Conservation (phyloP, 495 filamentous ascomycete genomes). For the Penicillium canescens region DNA sequence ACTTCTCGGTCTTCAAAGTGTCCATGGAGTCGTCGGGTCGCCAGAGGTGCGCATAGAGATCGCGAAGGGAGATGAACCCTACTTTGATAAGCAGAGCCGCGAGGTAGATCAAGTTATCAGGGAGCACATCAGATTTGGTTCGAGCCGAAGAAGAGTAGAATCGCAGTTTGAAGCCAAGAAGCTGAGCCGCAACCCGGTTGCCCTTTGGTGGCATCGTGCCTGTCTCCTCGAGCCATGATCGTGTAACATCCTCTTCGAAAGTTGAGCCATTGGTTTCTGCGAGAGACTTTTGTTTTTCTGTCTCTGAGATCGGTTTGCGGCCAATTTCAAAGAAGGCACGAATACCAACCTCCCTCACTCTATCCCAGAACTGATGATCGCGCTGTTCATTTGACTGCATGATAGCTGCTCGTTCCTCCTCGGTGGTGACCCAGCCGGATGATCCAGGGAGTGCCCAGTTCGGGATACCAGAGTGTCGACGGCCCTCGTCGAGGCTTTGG, state of each 20-base stretch:
- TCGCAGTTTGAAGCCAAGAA: conserved; percentile 95
- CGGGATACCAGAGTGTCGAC: conserved; percentile 60
- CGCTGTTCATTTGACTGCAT: conserved; percentile 55
- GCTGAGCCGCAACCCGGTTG: conserved; percentile 87
- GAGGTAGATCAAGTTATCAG: conserved; percentile 88
- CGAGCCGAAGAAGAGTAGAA: conserved; percentile 84
- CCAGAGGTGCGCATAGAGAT: conserved; percentile 92
- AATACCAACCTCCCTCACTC: conserved; percentile 72
- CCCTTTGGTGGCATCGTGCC: conserved; percentile 79
- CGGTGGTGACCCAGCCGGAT: conserved; percentile 51
- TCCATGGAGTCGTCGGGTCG: conserved; percentile 83
- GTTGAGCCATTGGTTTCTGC: conserved; percentile 39
- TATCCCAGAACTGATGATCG: conserved; percentile 78
- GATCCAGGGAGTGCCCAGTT: conserved; percentile 78
- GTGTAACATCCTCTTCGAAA: conserved; percentile 52
- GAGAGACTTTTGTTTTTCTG: conserved; percentile 46
- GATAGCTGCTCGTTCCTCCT: conserved; percentile 62
- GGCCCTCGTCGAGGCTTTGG: conserved; percentile 27
- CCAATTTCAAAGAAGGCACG: conserved; percentile 86
- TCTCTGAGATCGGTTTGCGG: conserved; percentile 54
- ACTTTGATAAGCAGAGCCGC: conserved; percentile 93
- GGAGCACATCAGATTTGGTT: conserved; percentile 66
- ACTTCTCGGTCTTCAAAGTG: conserved; percentile 59
- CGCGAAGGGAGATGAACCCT: conserved; percentile 92
- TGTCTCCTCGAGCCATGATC: conserved; percentile 74